Evolutionary conservation across 352 stramenopile species (phyloP), one percentile per base, ranked within the genome.

Genomic region (Globisporangium apiculatum): DNA sequence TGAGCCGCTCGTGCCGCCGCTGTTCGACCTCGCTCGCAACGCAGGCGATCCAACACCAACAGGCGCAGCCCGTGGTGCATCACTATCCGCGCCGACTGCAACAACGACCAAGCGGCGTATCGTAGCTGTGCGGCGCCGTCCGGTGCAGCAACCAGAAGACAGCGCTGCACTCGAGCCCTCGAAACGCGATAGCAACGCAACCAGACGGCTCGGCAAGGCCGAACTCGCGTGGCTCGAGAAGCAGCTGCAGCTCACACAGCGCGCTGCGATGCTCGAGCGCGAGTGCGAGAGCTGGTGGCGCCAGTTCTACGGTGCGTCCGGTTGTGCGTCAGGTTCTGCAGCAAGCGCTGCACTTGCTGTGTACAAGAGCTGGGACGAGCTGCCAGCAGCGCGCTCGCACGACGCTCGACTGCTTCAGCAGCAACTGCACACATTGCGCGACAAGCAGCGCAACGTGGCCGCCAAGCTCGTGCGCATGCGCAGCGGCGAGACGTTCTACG

Each of bases 141-240:
- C 12, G 5, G 6, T 24, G 7, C 12, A 48, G 45, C 45, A 17
- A 9, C 10, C 15, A 48, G 45, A 8, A 9, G 45, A 7, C 45
- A 48, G 11, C 4, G 45, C 45, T 7, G 15, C 45, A 24, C 45
- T 10, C 14, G 45, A 37, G 1, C 42, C 17, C 18, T 36, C 24
- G 38, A 57, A 56, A 18, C 65, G 65, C 3, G 61, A 70, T 12
- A 45, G 45, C 7, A 6, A n/a, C 45, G n/a, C 45, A 12, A 43
- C 1, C 40, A 43, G 7, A 9, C 45, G 45, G 9, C 62, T 79
- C 53, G 67, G 64, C 1, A 79, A 70, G 14, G 47, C 67, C 1
- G 76, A 87, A 31, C 54, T 70, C 2, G 75, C 84, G 59, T 88
- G 79, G 77, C 53, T 83, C 17, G 79, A 90, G 57, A 90, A 83